Evolutionary conservation across 257 asterid genomes (phyloP).

Genomic region (Fraxinus quadrangulata): DNA sequence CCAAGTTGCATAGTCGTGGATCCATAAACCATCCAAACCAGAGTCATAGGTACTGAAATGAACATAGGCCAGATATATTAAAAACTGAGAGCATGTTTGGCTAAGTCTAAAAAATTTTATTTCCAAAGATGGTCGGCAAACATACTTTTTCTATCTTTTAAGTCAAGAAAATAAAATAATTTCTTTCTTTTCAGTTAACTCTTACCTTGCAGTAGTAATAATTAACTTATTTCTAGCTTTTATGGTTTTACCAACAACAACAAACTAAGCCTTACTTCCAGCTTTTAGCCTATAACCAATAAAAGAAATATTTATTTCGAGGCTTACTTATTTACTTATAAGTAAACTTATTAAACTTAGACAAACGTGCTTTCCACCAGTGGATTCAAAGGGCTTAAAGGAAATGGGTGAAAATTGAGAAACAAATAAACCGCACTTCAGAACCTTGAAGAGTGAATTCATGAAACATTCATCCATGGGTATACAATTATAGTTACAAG

Average conservation of each 20-base stretch:
- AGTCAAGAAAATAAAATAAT: neutral
- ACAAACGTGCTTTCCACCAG: neutral
- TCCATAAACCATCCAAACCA: conserved; percentile 69
- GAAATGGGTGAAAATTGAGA: neutral
- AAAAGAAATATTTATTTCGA: no score
- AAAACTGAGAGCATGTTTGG: conserved; percentile 7
- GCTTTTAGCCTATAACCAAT: neutral
- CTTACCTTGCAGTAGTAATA: neutral
- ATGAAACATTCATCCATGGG: neutral
- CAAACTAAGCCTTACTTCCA: neutral
- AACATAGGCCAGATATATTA: conserved; percentile 6
- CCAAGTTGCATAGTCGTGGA: conserved; percentile 63
- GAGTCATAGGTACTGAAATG: conserved; percentile 53
- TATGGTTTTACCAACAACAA: neutral
- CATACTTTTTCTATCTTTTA: neutral
- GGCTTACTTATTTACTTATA: neutral
- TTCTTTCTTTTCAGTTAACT: neutral
- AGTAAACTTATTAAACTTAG: neutral
- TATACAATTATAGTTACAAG: neutral
- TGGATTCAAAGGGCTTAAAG: neutral
- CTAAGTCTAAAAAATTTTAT: neutral
- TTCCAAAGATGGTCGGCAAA: conserved; percentile 8
- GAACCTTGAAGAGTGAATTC: neutral
- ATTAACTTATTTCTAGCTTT: neutral
- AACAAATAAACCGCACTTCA: neutral